These are phyloP conservation scores for Fusarium newnesense DNA, from an alignment of 2,329 filamentous ascomycete species.

Conservation along the genomic window DNA sequence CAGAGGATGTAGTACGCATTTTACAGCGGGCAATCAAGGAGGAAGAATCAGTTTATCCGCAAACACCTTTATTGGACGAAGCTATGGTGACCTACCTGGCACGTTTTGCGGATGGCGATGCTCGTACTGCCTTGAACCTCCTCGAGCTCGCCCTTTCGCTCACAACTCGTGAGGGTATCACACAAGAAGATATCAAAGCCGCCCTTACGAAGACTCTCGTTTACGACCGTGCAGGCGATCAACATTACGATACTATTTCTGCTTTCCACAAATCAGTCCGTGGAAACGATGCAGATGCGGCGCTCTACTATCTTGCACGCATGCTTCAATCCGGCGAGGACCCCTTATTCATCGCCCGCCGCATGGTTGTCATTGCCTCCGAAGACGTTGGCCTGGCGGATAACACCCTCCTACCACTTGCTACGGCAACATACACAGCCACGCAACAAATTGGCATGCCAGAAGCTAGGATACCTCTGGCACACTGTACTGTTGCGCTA, in stretches of 20 bases:
- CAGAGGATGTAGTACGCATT: slow-evolving; percentile 78
- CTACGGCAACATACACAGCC: slow-evolving; percentile 86
- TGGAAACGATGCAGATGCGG: slow-evolving; percentile 85
- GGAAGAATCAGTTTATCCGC: slow-evolving; percentile 59
- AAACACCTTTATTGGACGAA: slow-evolving; percentile 73
- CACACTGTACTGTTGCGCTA: slow-evolving; percentile 86
- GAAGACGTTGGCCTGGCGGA: slow-evolving; percentile 95
- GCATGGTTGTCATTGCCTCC: slow-evolving; percentile 93
- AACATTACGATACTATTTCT: slow-evolving; percentile 97
- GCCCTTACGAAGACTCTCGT: slow-evolving; percentile 91
- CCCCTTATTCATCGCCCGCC: slow-evolving; percentile 88
- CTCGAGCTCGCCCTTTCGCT: slow-evolving; percentile 89
- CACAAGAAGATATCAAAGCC: slow-evolving; percentile 80
- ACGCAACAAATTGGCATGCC: slow-evolving; percentile 95
- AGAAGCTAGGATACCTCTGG: slow-evolving; percentile 91
- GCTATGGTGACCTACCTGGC: slow-evolving; percentile 85
- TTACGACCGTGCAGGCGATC: slow-evolving; percentile 93
- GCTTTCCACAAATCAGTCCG: slow-evolving; percentile 97
- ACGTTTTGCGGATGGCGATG: slow-evolving; percentile 90
- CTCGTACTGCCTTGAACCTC: slow-evolving; percentile 90
- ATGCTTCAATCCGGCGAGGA: slow-evolving; percentile 98
- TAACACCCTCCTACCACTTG: slow-evolving; percentile 82
- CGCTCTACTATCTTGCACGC: slow-evolving; percentile 92
- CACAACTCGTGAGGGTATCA: slow-evolving; percentile 66
- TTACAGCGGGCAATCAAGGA: slow-evolving; percentile 77